Base-by-base conservation (phyloP, 352 stramenopile genomes). In the Phytophthora aleatoria region DNA sequence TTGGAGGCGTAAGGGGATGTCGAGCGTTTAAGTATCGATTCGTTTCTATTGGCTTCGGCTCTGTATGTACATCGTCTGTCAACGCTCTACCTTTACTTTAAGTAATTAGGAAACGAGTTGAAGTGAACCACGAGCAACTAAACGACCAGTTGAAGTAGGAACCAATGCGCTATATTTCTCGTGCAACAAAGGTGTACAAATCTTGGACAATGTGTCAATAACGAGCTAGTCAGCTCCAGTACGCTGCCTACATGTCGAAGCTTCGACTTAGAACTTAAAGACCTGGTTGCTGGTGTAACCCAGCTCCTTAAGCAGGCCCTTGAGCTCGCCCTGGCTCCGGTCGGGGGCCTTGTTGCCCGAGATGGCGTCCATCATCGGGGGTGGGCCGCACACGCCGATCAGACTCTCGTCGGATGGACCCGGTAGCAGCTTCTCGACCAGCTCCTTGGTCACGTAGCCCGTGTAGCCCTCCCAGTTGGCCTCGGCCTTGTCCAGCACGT, bases 331-430 rank as follows among this genome's bases (percentile, higher is more conserved):
- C 73, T 96, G 88, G 36, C 69, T 82, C 53, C 83, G 85, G 74
- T 96, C 86, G 33, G 83, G 79, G 41, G 74, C 74, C 75, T 94
- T 94, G 75, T 91, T 77, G 49, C 88, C 88, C 47, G 78, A 95
- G 48, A 96, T 71, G 33, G 72, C 72, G 58, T 90, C 55, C 86
- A 95, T 92, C 77, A 96, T 91, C 15, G 77, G 73, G 8, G 85
- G 89, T 6, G 90, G 90, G n/a, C 90, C 90, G 53, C 89, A 96
- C 27, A 96, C 85, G 42, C 89, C 81, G 11, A 97, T 83, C 13
- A 95, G 62, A 27, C 58, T 68, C 45, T 94, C 78, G 35, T 83
- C 64, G 10, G 74, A 78, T 3, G 87, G 81, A 20, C 59, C 61
- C 0, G 89, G 87, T 42, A 97, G 72, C 33, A 93, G 60, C 56